These are phyloP conservation scores for Dothistroma pini DNA, from an alignment of 2,329 filamentous ascomycete species.

Conservation along the genomic window DNA sequence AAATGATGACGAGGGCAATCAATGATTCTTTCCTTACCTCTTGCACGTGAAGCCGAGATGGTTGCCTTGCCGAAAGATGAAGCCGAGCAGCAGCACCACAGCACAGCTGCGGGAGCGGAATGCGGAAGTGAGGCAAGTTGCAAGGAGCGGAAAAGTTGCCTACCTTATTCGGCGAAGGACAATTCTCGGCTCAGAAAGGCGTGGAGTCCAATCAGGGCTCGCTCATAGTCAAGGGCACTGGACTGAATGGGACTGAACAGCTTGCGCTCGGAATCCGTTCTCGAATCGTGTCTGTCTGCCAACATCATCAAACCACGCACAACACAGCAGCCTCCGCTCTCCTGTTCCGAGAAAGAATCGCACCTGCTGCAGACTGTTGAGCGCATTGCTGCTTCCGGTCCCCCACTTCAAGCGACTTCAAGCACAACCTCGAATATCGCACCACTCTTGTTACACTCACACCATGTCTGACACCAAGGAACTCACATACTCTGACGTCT, in stretches of 20 bases:
- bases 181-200: background rate
- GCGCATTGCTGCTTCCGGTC: background rate
- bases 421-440: background rate
- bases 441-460: slow-evolving; percentile 7
- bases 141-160: background rate
- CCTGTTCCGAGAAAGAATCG: too few relatives aligned
- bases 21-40: background rate
- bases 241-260: background rate
- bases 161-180: background rate
- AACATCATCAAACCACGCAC: background rate
- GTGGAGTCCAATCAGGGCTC: background rate
- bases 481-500: slow-evolving; percentile 76
- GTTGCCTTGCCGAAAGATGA: background rate
- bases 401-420: background rate
- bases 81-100: background rate
- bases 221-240: background rate
- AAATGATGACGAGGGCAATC: slow-evolving; percentile 5
- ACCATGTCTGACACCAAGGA: slow-evolving; percentile 55
- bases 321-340: background rate
- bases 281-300: too few relatives aligned
- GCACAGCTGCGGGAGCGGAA: background rate
- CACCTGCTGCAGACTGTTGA: background rate
- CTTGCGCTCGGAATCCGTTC: background rate
- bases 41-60: background rate
- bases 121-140: background rate